Conservation (phyloP, 2,329 filamentous ascomycete species). For the Tolypocladium guangdongense region DNA sequence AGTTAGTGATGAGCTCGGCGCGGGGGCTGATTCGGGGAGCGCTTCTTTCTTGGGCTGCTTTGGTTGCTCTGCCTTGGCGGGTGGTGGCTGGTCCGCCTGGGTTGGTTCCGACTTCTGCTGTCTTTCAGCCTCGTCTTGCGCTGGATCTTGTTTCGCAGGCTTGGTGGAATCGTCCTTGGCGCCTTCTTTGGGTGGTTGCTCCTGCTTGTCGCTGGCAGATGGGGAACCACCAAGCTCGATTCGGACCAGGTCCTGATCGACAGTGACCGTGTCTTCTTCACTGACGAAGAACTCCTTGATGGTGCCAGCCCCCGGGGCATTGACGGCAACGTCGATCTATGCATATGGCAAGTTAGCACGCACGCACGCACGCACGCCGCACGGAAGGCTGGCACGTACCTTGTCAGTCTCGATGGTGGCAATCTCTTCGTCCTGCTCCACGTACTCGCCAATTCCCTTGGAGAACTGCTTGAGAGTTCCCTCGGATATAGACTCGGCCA, state of each 20-base stretch:
- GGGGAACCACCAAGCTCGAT: slow-evolving; percentile 64
- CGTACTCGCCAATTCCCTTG: slow-evolving; percentile 85
- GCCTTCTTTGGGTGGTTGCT: slow-evolving; percentile 12
- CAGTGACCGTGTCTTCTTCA: slow-evolving; percentile 90
- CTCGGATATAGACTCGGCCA: slow-evolving; percentile 98
- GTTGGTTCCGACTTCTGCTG: slow-evolving; percentile 26
- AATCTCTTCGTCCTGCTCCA: slow-evolving; percentile 94
- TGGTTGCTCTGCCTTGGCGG: slow-evolving; percentile 13
- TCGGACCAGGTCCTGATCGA: slow-evolving; percentile 83
- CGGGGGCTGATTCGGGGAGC: slow-evolving; percentile 9
- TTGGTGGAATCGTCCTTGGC: slow-evolving; percentile 15
- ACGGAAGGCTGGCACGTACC: slow-evolving; percentile 36
- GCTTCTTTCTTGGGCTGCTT: slow-evolving; percentile 15
- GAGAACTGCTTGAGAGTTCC: slow-evolving; percentile 93
- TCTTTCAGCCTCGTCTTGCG: slow-evolving; percentile 13
- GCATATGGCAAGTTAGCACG: slow-evolving; percentile 2
- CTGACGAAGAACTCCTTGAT: slow-evolving; percentile 87
- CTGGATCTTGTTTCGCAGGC: slow-evolving; percentile 11
- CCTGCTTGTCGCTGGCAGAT: slow-evolving; percentile 27
- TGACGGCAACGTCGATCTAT: slow-evolving; percentile 93
- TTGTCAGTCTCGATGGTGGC: slow-evolving; percentile 99
- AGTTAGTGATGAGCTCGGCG: slow-evolving; percentile 12
- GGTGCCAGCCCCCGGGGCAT: slow-evolving; percentile 79
- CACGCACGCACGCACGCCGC: no score
- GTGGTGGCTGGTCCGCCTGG: slow-evolving; percentile 16